Percentiles rank a stretch among this genome's conserved stretches.
Conservation (phyloP, 2,329 filamentous ascomycete genomes). For the Scopulariopsis brevicaulis region DNA sequence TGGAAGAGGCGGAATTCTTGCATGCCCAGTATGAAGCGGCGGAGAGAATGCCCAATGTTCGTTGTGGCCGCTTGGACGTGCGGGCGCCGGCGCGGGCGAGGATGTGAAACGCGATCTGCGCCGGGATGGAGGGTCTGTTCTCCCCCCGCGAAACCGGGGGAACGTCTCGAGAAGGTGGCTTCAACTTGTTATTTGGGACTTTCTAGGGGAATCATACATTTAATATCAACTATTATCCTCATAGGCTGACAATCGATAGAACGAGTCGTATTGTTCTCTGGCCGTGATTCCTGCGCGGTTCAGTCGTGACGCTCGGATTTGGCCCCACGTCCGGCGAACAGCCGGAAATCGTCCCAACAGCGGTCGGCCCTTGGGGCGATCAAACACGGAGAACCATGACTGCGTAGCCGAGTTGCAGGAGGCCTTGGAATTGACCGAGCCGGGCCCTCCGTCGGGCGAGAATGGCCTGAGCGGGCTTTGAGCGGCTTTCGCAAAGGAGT, state of each 20-base stretch:
- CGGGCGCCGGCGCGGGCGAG: neutral
- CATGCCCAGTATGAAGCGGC: neutral
- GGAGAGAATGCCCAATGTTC: neutral
- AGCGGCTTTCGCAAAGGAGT: too few relatives aligned
- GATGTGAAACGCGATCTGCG: slow-evolving; percentile 3
- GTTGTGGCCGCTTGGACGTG: too few relatives aligned
- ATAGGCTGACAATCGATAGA: neutral
- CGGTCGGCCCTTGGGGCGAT: neutral
- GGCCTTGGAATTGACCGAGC: neutral
- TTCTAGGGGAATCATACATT: neutral
- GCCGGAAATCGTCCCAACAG: neutral
- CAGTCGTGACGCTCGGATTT: neutral
- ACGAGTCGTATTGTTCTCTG: neutral
- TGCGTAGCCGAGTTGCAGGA: neutral
- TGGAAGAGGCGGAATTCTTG: neutral
- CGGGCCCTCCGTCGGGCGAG: neutral
- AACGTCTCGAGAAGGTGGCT: neutral
- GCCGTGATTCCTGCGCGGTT: neutral
- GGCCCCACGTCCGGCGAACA: neutral
- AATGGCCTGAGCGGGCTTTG: neutral
- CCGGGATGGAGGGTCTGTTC: neutral
- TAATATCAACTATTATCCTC: neutral
- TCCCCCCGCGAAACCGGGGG: neutral
- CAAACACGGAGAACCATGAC: neutral
- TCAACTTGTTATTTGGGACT: neutral